Base-by-base conservation (phyloP, 768 basidiomycete genomes). In the Suillus cothurnatus region DNA sequence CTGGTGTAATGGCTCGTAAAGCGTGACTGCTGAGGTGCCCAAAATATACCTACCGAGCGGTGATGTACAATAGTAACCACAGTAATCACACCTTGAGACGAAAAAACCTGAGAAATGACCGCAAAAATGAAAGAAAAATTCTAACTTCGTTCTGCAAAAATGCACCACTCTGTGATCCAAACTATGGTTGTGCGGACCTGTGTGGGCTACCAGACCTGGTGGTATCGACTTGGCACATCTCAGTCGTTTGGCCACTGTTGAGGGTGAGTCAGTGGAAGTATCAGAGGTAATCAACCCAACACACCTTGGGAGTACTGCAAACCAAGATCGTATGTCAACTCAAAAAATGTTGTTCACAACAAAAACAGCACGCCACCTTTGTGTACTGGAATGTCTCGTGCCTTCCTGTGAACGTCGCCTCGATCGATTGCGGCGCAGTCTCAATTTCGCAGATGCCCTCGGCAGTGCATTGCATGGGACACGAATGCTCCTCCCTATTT, bases 381-480 rank as follows among this genome's bases (percentile, higher is more conserved):
- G 88, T 89, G 58, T 86, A 89, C 69, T 85, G 82, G 69, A 88
- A 89, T 1, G 82, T 86, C 64, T 87, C 85, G 60, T 88, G 84
- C 63, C 73, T 77, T 0, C 88, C 88, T 0, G 81, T 83, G 67
- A 89, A 89, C 0, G 86, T 88, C 4, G 86, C 85, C 69, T 88
- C 84, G 39, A 89, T 81, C 0, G 86, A 84, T 61, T 84, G 82
- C 1, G 88, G 88, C 0, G 81, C 77, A 0, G 82, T 86, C 61
- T 87, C 82, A 19, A 89, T 88, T 55, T 87, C 79, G 62, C 88
- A 88, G 23, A 83, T 84, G 3, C 88, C 88, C 0, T 71, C 68
- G 0, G 81, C 76, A 19, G 74, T 66, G 64, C 88, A 89, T 4
- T 75, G 41, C 0, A 77, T 71, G 15, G 69, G 58, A 66, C 87